Base-by-base conservation (phyloP, 768 basidiomycete species). In the Boletus rufocinnamomeus region DNA sequence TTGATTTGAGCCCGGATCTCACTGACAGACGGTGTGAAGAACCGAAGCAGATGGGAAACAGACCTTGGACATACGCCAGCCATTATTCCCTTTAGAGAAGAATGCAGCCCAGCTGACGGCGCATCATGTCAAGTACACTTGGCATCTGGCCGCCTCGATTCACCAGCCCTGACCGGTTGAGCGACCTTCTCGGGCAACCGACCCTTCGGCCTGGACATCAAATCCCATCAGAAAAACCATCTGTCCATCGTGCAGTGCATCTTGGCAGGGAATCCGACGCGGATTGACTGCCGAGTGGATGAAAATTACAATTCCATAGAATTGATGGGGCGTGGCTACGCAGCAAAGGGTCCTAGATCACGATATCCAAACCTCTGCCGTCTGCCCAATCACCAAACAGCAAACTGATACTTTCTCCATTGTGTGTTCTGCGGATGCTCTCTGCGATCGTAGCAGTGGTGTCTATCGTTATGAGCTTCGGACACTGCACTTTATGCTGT, bases 351-450 rank as follows among this genome's bases (percentile, higher is more conserved):
- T 34, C 25, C 57, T 72, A 72, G n/a, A 48, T 30, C 44, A 63
- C 63, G 19, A 72, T 54, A 50, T 75, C 75, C 54, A 73, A 58
- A 46, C 69, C 65, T 47, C 65, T 67, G 17, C 63, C 70, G 50
- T 87, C 86, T 27, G 86, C 79, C 86, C 88, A 91, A 66, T 93
- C 92, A 41, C 89, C 90, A 64, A 95, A 95, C 13, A 95, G 77
- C 37, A 94, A 71, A 62, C 90, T 92, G 67, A 95, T 94, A 61
- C 91, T 93, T 76, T 95, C 93, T 57, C 94, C 93, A 60, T 95
- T 95, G 73, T 95, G 93, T 4, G 92, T 95, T 59, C 96, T 82
- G 43, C 97, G 87, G 55, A 99, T 97, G 64, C 92, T 94, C 79
- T 99, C 97, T 6, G 97, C 91, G 63, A 99, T 87, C 38, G 91